A percentile compares a stretch with the other conserved stretches of the same genome.
Conservation (phyloP, 129 eudicot species). For the Pittosporum tobira region DNA sequence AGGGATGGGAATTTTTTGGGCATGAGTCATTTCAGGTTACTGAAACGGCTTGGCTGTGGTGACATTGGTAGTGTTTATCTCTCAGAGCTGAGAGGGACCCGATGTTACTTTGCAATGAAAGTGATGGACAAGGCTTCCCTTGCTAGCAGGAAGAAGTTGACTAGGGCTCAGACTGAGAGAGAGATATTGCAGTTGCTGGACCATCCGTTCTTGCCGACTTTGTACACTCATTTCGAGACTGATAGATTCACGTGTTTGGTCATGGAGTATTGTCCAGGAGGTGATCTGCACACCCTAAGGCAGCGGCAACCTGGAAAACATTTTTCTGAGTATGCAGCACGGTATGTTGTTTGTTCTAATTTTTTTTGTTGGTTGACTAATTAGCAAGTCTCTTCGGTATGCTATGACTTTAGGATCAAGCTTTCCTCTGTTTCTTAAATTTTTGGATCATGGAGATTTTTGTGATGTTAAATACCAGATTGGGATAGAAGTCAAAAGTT, state of each 20-base stretch:
- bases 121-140: conserved; percentile 92
- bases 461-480: too few relatives aligned
- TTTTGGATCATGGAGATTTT: too few relatives aligned
- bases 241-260: conserved; percentile 86
- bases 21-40: conserved; percentile 80
- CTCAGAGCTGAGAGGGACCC: conserved; percentile 81
- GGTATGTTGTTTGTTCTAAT: conserved; percentile 30
- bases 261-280: conserved; percentile 96
- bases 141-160: conserved; percentile 75
- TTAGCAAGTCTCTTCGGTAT: too few relatives aligned
- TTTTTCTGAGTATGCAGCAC: conserved; percentile 82
- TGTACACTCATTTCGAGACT: conserved; percentile 87
- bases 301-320: conserved; percentile 95
- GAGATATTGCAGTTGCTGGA: conserved; percentile 87
- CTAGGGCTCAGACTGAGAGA: conserved; percentile 85
- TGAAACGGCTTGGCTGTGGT: conserved; percentile 71
- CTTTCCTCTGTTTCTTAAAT: too few relatives aligned
- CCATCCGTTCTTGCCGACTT: conserved; percentile 89
- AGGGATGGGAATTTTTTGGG: conserved; percentile 84
- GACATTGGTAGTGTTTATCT: conserved; percentile 91
- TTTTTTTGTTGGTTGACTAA: not conserved
- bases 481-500: too few relatives aligned
- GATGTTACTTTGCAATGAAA: conserved; percentile 89
- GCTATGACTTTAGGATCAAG: too few relatives aligned
- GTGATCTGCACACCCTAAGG: conserved; percentile 84